These are phyloP conservation scores for Entomortierella chlamydospora DNA, from an alignment of 192 early-diverging fungal species.

Conservation along the genomic window DNA sequence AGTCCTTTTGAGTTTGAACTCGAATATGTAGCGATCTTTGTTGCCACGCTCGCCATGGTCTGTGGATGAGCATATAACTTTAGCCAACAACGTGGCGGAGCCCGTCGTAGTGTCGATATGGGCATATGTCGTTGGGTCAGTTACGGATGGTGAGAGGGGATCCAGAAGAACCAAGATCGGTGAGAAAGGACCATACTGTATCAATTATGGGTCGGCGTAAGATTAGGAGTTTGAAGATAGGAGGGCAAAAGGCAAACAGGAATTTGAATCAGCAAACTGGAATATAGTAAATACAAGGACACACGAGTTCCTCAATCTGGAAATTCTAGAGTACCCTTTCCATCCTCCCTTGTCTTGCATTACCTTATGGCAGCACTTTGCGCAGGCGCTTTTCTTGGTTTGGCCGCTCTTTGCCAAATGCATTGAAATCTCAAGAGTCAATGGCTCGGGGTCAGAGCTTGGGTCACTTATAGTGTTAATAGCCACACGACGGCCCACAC, in stretches of 20 bases:
- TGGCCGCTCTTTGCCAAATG: slow-evolving; percentile 42
- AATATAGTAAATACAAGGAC: background rate
- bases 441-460: slow-evolving; percentile 31
- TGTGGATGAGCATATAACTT: slow-evolving; percentile 50
- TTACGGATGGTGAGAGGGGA: slow-evolving; percentile 26
- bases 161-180: slow-evolving; percentile 39
- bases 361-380: slow-evolving; percentile 55
- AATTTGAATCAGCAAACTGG: background rate
- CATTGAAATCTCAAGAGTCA: slow-evolving; percentile 40
- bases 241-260: too few relatives aligned
- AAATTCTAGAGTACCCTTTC: too few relatives aligned
- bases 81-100: slow-evolving; percentile 41
- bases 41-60: slow-evolving; percentile 54
- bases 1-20: slow-evolving; percentile 41
- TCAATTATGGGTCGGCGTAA: background rate
- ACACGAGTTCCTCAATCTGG: too few relatives aligned
- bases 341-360: too few relatives aligned
- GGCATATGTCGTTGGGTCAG: slow-evolving; percentile 30
- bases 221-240: too few relatives aligned
- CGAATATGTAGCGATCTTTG: slow-evolving; percentile 52
- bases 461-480: slow-evolving; percentile 47
- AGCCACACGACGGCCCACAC: slow-evolving; percentile 34
- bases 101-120: slow-evolving; percentile 50
- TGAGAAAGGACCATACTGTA: slow-evolving; percentile 39
- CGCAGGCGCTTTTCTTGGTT: slow-evolving; percentile 37